Evolutionary conservation across 441 rosid species (phyloP).

Genomic region (Populus hybrid): DNA sequence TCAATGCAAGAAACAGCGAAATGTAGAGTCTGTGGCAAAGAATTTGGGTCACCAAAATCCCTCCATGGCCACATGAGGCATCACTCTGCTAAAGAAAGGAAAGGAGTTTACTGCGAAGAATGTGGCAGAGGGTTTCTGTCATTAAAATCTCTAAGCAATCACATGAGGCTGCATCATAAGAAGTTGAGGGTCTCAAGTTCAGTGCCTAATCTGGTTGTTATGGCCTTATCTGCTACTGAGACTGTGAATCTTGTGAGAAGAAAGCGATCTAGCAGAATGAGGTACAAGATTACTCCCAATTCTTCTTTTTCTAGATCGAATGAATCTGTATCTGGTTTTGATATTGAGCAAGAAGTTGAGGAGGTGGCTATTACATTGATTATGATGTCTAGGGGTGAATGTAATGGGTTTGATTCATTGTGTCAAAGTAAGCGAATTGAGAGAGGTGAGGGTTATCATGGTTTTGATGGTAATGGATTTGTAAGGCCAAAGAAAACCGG

Average conservation of each 20-base stretch:
- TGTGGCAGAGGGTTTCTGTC: constrained; percentile 51
- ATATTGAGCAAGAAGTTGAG: constrained; percentile 38
- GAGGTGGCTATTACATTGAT: constrained; percentile 62
- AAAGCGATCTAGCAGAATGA: constrained; percentile 55
- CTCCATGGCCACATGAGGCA: constrained; percentile 60
- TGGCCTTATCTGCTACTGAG: constrained; percentile 21
- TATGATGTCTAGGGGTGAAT: constrained; percentile 49
- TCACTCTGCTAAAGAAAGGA: constrained; percentile 38
- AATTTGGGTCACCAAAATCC: constrained; percentile 41
- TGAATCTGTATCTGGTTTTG: constrained; percentile 33
- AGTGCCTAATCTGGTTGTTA: constrained; percentile 18
- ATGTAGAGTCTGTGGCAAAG: constrained; percentile 44
- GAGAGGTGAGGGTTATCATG: constrained; percentile 13
- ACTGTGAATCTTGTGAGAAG: constrained; percentile 33
- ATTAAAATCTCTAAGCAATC: constrained; percentile 45
- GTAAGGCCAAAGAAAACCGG: constrained; percentile 22
- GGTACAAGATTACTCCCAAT: constrained; percentile 42
- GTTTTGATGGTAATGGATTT: constrained; percentile 16
- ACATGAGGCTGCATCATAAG: constrained; percentile 37
- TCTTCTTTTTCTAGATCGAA: constrained; percentile 42
- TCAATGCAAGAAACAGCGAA: constrained; percentile 14
- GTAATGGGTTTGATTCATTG: constrained; percentile 22
- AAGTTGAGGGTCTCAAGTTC: constrained; percentile 25
- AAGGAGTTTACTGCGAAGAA: constrained; percentile 36
- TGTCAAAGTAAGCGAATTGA: constrained; percentile 6